These are phyloP conservation scores for Dalbergia cultrata DNA, from an alignment of 306 rosid genomes.

Conservation along the genomic window DNA sequence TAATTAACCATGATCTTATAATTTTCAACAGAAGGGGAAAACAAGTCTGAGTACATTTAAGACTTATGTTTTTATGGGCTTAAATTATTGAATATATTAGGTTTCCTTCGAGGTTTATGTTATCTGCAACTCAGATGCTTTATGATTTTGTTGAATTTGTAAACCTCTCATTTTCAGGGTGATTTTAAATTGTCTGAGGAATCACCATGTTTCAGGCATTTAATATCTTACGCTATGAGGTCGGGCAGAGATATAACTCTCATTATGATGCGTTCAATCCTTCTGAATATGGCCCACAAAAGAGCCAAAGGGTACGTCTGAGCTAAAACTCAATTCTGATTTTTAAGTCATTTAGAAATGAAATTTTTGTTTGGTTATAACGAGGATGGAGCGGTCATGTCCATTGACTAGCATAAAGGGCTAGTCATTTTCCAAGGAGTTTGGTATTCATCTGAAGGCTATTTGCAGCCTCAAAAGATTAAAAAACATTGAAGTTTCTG, in stretches of 20 bases:
- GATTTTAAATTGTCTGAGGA: conserved; percentile 62
- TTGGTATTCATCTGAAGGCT: conserved; percentile 37
- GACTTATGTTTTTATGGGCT: conserved; percentile 21
- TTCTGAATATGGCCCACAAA: conserved; percentile 89
- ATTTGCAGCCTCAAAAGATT: conserved; percentile 21
- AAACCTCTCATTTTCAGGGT: conserved; percentile 60
- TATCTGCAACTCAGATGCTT: conserved; percentile 32
- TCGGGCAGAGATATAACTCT: conserved; percentile 87
- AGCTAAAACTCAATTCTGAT: conserved; percentile 41
- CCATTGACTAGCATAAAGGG: background rate
- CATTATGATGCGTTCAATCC: conserved; percentile 91
- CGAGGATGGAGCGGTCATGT: conserved; percentile 27
- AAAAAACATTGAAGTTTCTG: conserved; percentile 11
- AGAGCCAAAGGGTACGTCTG: conserved; percentile 83
- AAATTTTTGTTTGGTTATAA: conserved; percentile 41
- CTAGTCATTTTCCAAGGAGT: conserved; percentile 25
- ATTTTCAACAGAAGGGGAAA: conserved; percentile 29
- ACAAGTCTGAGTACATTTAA: conserved; percentile 12
- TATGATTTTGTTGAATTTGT: conserved; percentile 57
- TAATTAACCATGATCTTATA: conserved; percentile 3
- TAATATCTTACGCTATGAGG: conserved; percentile 80
- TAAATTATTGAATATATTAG: conserved; percentile 22
- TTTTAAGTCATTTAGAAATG: conserved; percentile 28
- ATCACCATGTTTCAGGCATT: conserved; percentile 89
- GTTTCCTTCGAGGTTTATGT: conserved; percentile 34